Base-by-base conservation (phyloP, 1,139 yeast species). In the Yueomyces sp. region DNA sequence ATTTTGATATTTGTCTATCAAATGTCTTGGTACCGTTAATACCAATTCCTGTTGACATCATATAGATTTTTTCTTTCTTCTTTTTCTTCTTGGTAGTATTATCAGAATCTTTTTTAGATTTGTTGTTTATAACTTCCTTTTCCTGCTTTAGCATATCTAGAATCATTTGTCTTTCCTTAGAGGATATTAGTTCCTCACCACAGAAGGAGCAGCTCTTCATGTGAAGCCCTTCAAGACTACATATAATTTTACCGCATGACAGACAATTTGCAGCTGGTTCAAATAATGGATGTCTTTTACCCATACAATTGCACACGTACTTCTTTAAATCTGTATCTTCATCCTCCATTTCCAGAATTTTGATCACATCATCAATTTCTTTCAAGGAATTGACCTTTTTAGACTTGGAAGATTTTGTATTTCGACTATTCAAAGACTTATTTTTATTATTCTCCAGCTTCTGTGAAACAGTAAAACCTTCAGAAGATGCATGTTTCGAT, bases 181-280 rank as follows among this genome's bases (percentile, higher is more conserved):
- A 57, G 3, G 78, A 70, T 19, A 91, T 67, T 36, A 91, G 64
- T 33, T 78, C 82, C 27, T 69, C 61, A 0, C 87, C 86, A 65
- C 98, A 91, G 49, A 67, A 83, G 2, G 93, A 74, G 58, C 99
- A 93, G 3, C 93, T 93, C 43, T 87, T 86, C 37, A 73, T 68
- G 46, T 59, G 55, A n/a, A 78, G 60, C 0, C 97, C 97, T 57
- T 93, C 97, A 53, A 79, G 79, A 3, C 73, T 72, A 65, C 99
- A 93, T 2, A 91, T 83, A 36, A 93, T 85, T 58, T 87, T 86
- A 8, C 99, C 99, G 62, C 99, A 93, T 46, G 81, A 79, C 38
- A 91, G 64, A 55, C 99, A 93, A 59, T 93, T 93, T 0, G 98
- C 98, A 1, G 94, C 91, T 46, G 84, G 72, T 46, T 84, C 93